Percentiles rank a stretch among this genome's conserved stretches.
Evolutionary conservation across 2,329 filamentous ascomycete genomes (phyloP).

Genomic region (Penicillium sp.): DNA sequence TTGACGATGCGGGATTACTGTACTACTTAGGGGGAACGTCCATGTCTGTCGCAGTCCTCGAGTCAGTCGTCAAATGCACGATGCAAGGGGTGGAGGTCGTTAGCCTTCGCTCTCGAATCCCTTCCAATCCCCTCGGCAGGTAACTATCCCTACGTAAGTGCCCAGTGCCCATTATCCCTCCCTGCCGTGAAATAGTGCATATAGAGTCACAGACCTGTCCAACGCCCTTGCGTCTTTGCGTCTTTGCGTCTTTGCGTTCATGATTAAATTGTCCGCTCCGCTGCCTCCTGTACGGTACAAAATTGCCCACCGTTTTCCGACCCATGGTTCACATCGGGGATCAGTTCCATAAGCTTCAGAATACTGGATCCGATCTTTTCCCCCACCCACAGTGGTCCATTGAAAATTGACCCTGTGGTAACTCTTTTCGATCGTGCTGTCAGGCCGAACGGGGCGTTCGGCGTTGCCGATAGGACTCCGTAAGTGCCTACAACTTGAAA

Average conservation of each 20-base stretch:
- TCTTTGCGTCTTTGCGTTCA: conserved; percentile 8
- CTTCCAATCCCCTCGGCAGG: background rate
- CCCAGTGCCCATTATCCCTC: background rate
- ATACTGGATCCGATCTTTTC: conserved; percentile 9
- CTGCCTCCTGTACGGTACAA: background rate
- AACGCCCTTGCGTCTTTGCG: conserved; percentile 9
- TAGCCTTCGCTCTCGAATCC: background rate
- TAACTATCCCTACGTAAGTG: background rate
- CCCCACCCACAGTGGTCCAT: background rate
- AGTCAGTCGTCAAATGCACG: background rate
- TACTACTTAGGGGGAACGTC: no score
- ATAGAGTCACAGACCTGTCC: background rate
- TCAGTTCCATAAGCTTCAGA: conserved; percentile 19
- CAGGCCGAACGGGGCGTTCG: background rate
- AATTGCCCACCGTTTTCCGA: background rate
- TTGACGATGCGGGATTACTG: no score
- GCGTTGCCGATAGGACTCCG: background rate
- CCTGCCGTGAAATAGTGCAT: conserved; percentile 7
- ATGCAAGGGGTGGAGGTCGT: conserved; percentile 9
- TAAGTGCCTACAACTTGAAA: background rate
- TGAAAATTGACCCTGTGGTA: conserved; percentile 5
- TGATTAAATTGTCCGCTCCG: background rate
- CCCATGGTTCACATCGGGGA: conserved; percentile 25
- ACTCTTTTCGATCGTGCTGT: conserved; percentile 16
- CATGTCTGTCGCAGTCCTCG: background rate